phyloP scores from a whole-genome alignment of 345 rosid genomes.

The Leavenworthia alabamica region DNA sequence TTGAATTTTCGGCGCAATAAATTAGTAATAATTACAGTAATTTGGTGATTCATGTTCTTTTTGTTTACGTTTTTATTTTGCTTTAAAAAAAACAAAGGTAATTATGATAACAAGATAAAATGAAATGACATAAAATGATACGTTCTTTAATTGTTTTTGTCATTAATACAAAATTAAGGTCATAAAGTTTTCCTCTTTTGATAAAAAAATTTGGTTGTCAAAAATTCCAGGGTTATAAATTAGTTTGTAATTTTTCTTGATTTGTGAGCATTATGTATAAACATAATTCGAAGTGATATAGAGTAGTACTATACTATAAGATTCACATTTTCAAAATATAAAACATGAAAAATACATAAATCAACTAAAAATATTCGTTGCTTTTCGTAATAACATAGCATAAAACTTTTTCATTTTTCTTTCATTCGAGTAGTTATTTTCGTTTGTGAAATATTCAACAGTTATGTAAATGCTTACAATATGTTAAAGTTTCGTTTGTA shows the following conservation, averaged over 20 bases:
- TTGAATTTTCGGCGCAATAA: constrained; percentile 20
- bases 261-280: too few relatives aligned
- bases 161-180: neutral
- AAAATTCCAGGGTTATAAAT: too few relatives aligned
- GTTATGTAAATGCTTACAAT: too few relatives aligned
- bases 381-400: neutral
- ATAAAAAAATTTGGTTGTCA: too few relatives aligned
- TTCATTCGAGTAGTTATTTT: too few relatives aligned
- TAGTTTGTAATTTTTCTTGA: neutral
- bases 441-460: too few relatives aligned
- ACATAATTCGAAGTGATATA: too few relatives aligned
- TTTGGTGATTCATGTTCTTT: constrained; percentile 10
- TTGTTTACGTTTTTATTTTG: neutral
- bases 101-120: neutral
- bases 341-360: neutral
- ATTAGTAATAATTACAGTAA: neutral
- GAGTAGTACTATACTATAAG: neutral
- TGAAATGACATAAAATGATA: too few relatives aligned
- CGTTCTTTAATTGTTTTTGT: neutral
- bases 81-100: neutral
- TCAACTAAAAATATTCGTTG: too few relatives aligned
- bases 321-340: neutral
- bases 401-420: too few relatives aligned
- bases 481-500: too few relatives aligned
- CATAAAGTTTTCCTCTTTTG: too few relatives aligned